Evolutionary conservation across 2,329 filamentous ascomycete species (phyloP), one percentile per base, ranked within the genome.

Genomic region (Tolypocladium cylindrosporum): DNA sequence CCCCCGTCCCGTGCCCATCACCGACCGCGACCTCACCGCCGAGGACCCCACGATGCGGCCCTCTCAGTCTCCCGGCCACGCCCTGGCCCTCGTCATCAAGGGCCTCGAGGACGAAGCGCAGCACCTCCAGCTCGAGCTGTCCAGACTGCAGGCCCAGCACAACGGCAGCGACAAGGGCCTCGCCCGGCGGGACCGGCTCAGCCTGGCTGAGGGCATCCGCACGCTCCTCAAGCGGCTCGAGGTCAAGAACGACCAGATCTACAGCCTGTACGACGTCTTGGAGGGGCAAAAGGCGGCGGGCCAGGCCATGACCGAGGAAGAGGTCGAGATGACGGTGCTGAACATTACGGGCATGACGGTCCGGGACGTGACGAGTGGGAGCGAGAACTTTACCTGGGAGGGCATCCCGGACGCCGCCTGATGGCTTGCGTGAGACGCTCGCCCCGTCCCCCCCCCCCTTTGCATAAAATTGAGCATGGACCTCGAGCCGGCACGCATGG

Each of bases 31-130:
- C 50, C 75, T 79, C 13, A 75, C 65, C 10, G 62, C 65, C 27
- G 79, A 82, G 45, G 78, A 83, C 54, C 73, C 74, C 2, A 87
- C 83, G 1, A 76, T 87, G 65, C 85, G 88, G 6, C 85, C 87
- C 7, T 79, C 86, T 1, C 86, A 90, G 66, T 75, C 84, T 1
- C 90, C 90, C 0, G 84, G 82, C 5, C 74, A 86, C 50, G 90
- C 91, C 11, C 82, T 96, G 31, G 88, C 89, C 9, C 83, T 86
- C n/a, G 89, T 96, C 27, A 86, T 96, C 69, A 94, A 95, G 72
- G 82, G 85, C 9, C 76, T 95, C 4, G 80, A 90, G 64, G 90
- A 95, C 68, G 91, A 96, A 70, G 81, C 92, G 51, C 79, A 81
- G 14, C 89, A 95, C 68, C 74, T 95, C 56, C 88, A 89, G 71